Evolutionary conservation across 2,329 filamentous ascomycete genomes (phyloP).

Genomic region (Fusarium lyarnte): DNA sequence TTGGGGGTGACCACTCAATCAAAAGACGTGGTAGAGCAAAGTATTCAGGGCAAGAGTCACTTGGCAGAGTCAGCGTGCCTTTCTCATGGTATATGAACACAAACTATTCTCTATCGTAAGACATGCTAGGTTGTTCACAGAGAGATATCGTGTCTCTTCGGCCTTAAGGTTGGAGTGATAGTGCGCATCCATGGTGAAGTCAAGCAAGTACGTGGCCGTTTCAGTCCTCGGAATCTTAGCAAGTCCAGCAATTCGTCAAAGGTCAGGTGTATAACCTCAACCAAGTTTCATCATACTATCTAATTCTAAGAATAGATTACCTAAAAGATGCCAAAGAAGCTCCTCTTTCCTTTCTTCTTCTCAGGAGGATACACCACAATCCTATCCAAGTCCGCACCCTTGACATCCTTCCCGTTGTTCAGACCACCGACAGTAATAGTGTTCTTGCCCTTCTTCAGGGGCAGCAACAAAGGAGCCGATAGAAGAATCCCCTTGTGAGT

Average conservation of each 20-base stretch:
- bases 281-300: rapidly evolving
- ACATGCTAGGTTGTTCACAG: rapidly evolving
- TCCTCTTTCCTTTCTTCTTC: constrained; percentile 27
- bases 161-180: rapidly evolving
- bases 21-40: rapidly evolving
- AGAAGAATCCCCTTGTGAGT: constrained; percentile 67
- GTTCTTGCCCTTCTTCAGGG: constrained; percentile 62
- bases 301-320: rapidly evolving
- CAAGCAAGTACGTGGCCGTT: rapidly evolving
- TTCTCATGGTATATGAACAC: rapidly evolving
- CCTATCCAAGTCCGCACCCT: constrained; percentile 67
- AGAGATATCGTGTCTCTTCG: rapidly evolving
- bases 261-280: background rate
- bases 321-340: constrained; percentile 3
- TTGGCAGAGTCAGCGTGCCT: background rate
- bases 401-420: constrained; percentile 64
- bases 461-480: constrained; percentile 64
- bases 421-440: constrained; percentile 67
- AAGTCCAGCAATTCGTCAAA: background rate
- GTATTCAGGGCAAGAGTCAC: rapidly evolving
- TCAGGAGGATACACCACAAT: constrained; percentile 70
- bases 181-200: rapidly evolving
- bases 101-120: rapidly evolving
- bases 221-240: rapidly evolving
- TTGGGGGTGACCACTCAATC: rapidly evolving